Conservation (phyloP, 257 asterid species). For the Paulownia fortunei region DNA sequence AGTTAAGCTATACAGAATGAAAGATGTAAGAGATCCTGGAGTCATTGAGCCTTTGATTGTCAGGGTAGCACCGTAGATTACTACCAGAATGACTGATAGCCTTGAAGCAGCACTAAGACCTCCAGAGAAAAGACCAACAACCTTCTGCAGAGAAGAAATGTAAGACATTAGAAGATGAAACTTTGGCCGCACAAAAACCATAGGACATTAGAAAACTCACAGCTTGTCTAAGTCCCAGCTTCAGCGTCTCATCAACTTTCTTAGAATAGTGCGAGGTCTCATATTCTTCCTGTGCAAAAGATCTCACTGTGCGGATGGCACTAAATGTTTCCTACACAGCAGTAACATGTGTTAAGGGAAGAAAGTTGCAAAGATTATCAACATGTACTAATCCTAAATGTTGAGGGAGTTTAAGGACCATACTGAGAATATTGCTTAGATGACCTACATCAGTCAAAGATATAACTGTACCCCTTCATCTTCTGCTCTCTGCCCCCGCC, state of each 20-base stretch:
- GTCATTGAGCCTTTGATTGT: too few species aligned
- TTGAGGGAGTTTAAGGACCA: slow-evolving; percentile 4
- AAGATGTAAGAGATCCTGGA: too few species aligned
- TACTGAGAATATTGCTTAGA: too few species aligned
- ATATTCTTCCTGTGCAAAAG: too few species aligned
- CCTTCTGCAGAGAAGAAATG: slow-evolving; percentile 52
- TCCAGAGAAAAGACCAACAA: slow-evolving; percentile 76
- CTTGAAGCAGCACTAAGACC: slow-evolving; percentile 84
- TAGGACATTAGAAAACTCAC: slow-evolving; percentile 50
- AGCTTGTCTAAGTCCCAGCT: slow-evolving; percentile 83
- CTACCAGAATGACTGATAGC: slow-evolving; percentile 79
- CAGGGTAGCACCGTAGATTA: too few species aligned
- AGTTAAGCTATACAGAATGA: too few species aligned
- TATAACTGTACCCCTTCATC: not conserved
- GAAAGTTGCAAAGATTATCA: not conserved
- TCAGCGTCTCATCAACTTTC: too few species aligned
- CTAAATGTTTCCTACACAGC: slow-evolving; percentile 78
- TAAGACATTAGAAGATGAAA: slow-evolving; percentile 24
- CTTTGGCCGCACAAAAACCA: not conserved
- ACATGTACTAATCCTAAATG: not conserved
- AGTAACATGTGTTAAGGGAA: slow-evolving; percentile 14
- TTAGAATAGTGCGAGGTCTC: too few species aligned
- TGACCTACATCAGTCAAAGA: too few species aligned
- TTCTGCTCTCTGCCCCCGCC: not conserved
- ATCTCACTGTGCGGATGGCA: slow-evolving; percentile 87